These are phyloP conservation scores for Corylus heterophylla DNA, from an alignment of 306 rosid genomes.

Conservation along the genomic window DNA sequence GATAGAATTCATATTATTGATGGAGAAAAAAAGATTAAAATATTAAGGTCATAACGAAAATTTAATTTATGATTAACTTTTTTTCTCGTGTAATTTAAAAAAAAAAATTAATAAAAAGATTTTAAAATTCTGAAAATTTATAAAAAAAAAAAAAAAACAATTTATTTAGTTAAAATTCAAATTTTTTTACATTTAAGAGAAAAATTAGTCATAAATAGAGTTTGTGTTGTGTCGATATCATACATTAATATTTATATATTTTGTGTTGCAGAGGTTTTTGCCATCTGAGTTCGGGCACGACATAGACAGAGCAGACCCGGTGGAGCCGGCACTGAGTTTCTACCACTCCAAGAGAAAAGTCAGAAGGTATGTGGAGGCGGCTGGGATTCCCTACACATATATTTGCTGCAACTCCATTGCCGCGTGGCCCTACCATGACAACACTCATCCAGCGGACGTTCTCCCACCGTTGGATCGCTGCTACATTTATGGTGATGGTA, in stretches of 20 bases:
- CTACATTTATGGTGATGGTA: conserved; percentile 1
- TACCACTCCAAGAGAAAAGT: background rate
- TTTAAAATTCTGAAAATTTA: too few relatives aligned
- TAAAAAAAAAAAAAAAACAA: too few relatives aligned
- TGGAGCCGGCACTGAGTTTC: background rate
- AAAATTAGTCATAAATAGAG: too few relatives aligned
- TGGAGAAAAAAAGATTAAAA: too few relatives aligned
- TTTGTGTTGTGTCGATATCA: too few relatives aligned
- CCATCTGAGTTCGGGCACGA: conserved; percentile 17
- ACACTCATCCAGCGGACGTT: conserved; percentile 15
- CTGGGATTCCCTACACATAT: background rate
- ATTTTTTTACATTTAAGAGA: too few relatives aligned
- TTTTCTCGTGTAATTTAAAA: too few relatives aligned
- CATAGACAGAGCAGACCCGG: conserved; percentile 11
- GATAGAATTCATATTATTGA: too few relatives aligned
- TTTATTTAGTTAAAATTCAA: too few relatives aligned
- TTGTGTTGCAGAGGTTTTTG: background rate
- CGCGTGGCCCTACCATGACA: conserved; percentile 15
- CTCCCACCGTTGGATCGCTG: conserved; percentile 6
- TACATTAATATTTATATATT: background rate
- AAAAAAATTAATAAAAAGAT: too few relatives aligned
- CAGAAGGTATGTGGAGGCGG: background rate
- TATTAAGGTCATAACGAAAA: too few relatives aligned
- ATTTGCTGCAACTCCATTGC: conserved; percentile 19
- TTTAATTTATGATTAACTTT: too few relatives aligned